Evolutionary conservation across 2,329 filamentous ascomycete species (phyloP).

Genomic region (Xylariaceae sp.): DNA sequence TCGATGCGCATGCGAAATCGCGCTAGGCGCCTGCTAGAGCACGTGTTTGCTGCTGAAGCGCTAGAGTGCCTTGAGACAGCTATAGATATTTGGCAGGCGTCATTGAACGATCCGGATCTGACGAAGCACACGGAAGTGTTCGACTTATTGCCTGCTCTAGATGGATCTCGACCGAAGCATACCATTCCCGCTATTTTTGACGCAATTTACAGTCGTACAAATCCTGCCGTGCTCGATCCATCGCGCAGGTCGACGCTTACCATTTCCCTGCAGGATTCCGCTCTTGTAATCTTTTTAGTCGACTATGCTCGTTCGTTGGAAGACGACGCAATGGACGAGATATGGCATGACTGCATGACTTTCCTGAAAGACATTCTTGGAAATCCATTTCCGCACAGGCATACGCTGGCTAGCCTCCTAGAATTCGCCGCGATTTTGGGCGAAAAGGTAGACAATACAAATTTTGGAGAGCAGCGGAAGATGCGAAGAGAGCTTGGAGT

Average conservation of each 20-base stretch:
- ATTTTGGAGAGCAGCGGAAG: constrained; percentile 88
- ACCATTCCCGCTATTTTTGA: constrained; percentile 94
- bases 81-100: constrained; percentile 73
- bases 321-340: constrained; percentile 96
- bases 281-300: constrained; percentile 83
- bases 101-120: constrained; percentile 39
- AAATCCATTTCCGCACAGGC: constrained; percentile 92
- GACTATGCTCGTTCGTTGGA: constrained; percentile 87
- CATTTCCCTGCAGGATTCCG: constrained; percentile 74
- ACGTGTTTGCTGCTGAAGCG: constrained; percentile 87
- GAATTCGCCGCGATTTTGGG: constrained; percentile 88
- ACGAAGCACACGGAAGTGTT: constrained; percentile 64
- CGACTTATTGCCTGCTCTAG: constrained; percentile 82
- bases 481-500: constrained; percentile 89
- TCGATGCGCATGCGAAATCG: constrained; percentile 88
- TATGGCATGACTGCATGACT: constrained; percentile 90
- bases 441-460: constrained; percentile 95
- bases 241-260: constrained; percentile 83
- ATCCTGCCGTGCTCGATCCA: constrained; percentile 73
- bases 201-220: constrained; percentile 90
- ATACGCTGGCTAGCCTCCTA: constrained; percentile 79
- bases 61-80: constrained; percentile 91
- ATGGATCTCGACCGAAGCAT: constrained; percentile 85
- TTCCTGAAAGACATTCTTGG: constrained; percentile 86
- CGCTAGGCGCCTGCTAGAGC: constrained; percentile 81